Conservation (phyloP, 2,329 filamentous ascomycete genomes). For the Penicillium sclerotigenum region DNA sequence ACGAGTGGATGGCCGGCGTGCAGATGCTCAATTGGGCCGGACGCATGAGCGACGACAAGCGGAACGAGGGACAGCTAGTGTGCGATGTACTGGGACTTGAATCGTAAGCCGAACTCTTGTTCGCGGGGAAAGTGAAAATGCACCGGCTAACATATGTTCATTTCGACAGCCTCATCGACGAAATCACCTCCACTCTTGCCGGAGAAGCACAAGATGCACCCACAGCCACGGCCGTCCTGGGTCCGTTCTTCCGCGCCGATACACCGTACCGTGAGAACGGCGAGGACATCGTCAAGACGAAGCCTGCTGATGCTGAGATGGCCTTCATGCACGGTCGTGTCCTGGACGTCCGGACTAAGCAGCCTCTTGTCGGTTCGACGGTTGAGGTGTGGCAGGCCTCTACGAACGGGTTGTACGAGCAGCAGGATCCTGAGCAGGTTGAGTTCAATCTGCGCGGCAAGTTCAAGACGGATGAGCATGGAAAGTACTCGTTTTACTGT, state of each 20-base stretch:
- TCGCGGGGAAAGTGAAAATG: neutral
- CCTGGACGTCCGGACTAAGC: constrained; percentile 56
- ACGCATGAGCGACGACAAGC: constrained; percentile 59
- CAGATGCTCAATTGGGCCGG: constrained; percentile 61
- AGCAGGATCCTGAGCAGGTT: constrained; percentile 67
- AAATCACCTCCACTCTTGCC: constrained; percentile 69
- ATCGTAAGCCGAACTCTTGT: constrained; percentile 41
- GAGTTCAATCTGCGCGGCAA: constrained; percentile 73
- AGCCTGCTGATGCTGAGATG: constrained; percentile 51
- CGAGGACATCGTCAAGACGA: constrained; percentile 58
- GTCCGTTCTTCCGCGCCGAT: constrained; percentile 77
- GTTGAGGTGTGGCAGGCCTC: constrained; percentile 79
- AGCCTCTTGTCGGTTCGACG: constrained; percentile 62
- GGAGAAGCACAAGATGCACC: constrained; percentile 52
- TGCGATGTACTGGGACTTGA: constrained; percentile 60
- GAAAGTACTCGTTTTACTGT: constrained; percentile 62
- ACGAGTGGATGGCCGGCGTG: constrained; percentile 58
- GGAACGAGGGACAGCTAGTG: constrained; percentile 62
- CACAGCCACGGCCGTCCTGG: constrained; percentile 75
- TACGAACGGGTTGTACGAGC: constrained; percentile 69
- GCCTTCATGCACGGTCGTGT: constrained; percentile 65
- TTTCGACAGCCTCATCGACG: constrained; percentile 62
- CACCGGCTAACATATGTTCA: neutral
- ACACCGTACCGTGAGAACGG: constrained; percentile 69
- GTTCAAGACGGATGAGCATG: constrained; percentile 64